Evolutionary conservation across 1,139 yeast genomes (phyloP).

Genomic region (Starmera stellimalicola): DNA sequence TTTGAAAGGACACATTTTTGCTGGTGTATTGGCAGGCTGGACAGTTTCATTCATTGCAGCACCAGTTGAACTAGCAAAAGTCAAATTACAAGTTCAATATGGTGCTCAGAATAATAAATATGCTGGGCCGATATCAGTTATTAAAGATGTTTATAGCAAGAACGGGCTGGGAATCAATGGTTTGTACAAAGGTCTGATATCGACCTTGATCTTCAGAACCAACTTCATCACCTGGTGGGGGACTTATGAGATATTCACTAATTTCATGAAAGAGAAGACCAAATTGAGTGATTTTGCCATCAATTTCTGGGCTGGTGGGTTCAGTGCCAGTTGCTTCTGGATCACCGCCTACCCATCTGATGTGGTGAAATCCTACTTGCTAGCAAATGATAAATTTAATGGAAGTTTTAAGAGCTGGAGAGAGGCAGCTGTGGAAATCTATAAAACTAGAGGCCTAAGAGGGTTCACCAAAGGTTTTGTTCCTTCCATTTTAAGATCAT

Average conservation of each 20-base stretch:
- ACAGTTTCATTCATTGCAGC: conserved; percentile 93
- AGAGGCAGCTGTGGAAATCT: conserved; percentile 63
- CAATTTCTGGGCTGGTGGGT: conserved; percentile 89
- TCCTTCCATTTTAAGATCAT: conserved; percentile 65
- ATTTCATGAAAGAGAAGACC: conserved; percentile 57
- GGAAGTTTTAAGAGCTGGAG: conserved; percentile 68
- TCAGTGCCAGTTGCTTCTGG: conserved; percentile 78
- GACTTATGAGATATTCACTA: conserved; percentile 70
- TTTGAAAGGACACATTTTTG: conserved; percentile 60
- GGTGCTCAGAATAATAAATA: conserved; percentile 64
- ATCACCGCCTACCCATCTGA: conserved; percentile 84
- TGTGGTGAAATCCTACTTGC: conserved; percentile 78
- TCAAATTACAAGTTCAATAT: conserved; percentile 82
- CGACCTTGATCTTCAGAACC: conserved; percentile 82
- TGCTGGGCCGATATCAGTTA: conserved; percentile 73
- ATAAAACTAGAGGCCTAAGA: conserved; percentile 47
- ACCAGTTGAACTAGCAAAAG: conserved; percentile 85
- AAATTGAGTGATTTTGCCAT: conserved; percentile 54
- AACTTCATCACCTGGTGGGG: conserved; percentile 95
- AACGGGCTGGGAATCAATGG: conserved; percentile 50
- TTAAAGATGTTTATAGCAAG: conserved; percentile 33
- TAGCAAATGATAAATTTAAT: conserved; percentile 67
- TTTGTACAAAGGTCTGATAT: conserved; percentile 68
- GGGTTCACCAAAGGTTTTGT: conserved; percentile 77
- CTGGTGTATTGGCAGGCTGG: conserved; percentile 76